Evolutionary conservation across 2,329 filamentous ascomycete genomes (phyloP).

Genomic region (Aspergillus uvarum): DNA sequence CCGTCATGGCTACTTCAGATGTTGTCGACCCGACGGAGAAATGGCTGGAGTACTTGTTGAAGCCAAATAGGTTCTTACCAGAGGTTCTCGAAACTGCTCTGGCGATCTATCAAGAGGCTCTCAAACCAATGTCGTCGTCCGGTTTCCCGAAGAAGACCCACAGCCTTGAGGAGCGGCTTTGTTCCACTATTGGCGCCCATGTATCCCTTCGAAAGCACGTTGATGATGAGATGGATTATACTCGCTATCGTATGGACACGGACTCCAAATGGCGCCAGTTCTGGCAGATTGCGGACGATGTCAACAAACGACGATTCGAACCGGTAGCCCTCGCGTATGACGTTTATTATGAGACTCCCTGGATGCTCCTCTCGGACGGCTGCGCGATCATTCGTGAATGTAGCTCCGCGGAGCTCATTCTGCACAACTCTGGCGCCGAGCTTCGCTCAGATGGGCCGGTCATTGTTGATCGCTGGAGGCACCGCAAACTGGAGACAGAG

Average conservation of each 20-base stretch:
- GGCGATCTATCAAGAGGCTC: constrained; percentile 71
- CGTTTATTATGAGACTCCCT: constrained; percentile 67
- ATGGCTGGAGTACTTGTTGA: constrained; percentile 82
- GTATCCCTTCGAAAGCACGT: constrained; percentile 63
- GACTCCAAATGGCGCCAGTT: constrained; percentile 88
- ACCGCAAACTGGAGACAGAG: constrained; percentile 43
- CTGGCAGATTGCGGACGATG: constrained; percentile 78
- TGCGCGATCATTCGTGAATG: constrained; percentile 77
- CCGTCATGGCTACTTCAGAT: constrained; percentile 62
- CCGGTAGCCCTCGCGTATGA: constrained; percentile 77
- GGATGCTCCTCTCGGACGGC: constrained; percentile 81
- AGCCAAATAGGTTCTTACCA: constrained; percentile 76
- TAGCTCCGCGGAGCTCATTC: constrained; percentile 72
- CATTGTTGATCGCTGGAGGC: constrained; percentile 44
- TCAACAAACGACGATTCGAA: constrained; percentile 83
- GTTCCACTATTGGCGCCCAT: constrained; percentile 67
- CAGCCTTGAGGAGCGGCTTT: constrained; percentile 73
- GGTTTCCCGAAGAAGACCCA: constrained; percentile 48
- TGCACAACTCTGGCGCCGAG: constrained; percentile 60
- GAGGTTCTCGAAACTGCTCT: constrained; percentile 82
- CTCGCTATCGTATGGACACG: constrained; percentile 69
- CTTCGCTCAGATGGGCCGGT: constrained; percentile 40
- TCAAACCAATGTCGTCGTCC: constrained; percentile 45
- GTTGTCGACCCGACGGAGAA: constrained; percentile 72
- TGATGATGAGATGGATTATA: constrained; percentile 69